Conservation (phyloP, 306 rosid genomes). For the Cercis canadensis region DNA sequence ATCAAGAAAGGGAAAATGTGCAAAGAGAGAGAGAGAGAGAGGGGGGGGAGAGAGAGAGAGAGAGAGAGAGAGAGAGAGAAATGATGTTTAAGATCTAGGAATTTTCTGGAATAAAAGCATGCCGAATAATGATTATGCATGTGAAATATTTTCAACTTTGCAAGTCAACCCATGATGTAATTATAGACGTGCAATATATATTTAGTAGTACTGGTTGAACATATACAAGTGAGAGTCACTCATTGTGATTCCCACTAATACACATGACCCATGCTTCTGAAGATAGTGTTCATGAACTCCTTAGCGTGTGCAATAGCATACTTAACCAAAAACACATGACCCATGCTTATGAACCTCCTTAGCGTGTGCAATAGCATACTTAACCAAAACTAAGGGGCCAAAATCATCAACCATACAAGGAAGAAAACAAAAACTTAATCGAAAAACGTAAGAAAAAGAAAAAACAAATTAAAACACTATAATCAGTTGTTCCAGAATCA, state of each 20-base stretch:
- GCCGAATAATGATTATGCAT: slow-evolving; percentile 36
- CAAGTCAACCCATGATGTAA: slow-evolving; percentile 44
- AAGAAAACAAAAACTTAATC: neutral
- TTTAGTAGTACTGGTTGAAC: slow-evolving; percentile 37
- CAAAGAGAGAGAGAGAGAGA: neutral
- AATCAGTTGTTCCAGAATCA: no score
- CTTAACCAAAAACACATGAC: slow-evolving; percentile 13
- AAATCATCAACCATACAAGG: neutral
- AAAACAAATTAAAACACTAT: neutral
- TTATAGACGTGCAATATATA: slow-evolving; percentile 33
- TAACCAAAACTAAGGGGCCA: neutral
- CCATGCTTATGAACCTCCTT: no score
- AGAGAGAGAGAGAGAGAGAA: neutral
- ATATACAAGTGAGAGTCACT: slow-evolving; percentile 41
- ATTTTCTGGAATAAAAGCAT: slow-evolving; percentile 36
- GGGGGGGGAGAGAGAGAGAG: no score
- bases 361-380: slow-evolving; percentile 28
- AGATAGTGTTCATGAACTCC: slow-evolving; percentile 39
- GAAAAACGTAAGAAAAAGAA: neutral
- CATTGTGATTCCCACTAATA: slow-evolving; percentile 61
- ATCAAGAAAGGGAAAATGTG: neutral
- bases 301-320: slow-evolving; percentile 28
- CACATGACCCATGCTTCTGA: slow-evolving; percentile 43
- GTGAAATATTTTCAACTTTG: slow-evolving; percentile 27
- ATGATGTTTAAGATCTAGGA: slow-evolving; percentile 6